Evolutionary conservation across 2,329 filamentous ascomycete species (phyloP), one percentile per base, ranked within the genome.

Genomic region (Waltergamsia citrina): DNA sequence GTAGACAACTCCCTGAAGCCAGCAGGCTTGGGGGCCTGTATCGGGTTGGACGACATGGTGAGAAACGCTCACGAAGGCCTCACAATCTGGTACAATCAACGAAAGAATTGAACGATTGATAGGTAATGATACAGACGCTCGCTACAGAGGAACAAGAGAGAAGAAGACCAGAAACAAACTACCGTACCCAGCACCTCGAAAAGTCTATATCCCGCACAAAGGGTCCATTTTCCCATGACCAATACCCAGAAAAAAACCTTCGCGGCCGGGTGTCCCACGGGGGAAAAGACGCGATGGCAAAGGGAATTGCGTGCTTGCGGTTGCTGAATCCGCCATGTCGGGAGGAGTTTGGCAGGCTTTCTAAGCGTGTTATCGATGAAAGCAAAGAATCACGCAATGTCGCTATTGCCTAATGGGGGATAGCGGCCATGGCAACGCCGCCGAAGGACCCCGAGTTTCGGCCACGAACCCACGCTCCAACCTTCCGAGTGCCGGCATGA

Each of bases 1-100:
- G 71, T 67, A 20, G 71, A 72, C 44, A 62, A 39, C 45, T 57
- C 60, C 42, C 52, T 54, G 44, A 62, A 60, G 38, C 51, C 46
- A 43, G 47, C 45, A 32, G 51, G 45, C 15, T 38, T 26, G 16
- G 23, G 12, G 21, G 22, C 17, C 5, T 34, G 17, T 12, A 25
- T 19, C 32, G 15, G 24, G 15, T 17, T 16, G 18, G 18, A 23
- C 15, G 29, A 11, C 5, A 22, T 32, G 17, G 9, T 19, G 29
- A 34, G 32, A 27, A n/a, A 34, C 17, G 23, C n/a, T n/a, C n/a
- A n/a, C n/a, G n/a, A n/a, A n/a, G n/a, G n/a, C n/a, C n/a, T n/a
- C n/a, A n/a, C n/a, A n/a, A n/a, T n/a, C n/a, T n/a, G n/a, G n/a
- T n/a, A n/a, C n/a, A n/a, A n/a, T n/a, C n/a, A n/a, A n/a, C n/a